Base-by-base conservation (phyloP, 2,329 filamentous ascomycete species). In the Aspergillus arachidicola region DNA sequence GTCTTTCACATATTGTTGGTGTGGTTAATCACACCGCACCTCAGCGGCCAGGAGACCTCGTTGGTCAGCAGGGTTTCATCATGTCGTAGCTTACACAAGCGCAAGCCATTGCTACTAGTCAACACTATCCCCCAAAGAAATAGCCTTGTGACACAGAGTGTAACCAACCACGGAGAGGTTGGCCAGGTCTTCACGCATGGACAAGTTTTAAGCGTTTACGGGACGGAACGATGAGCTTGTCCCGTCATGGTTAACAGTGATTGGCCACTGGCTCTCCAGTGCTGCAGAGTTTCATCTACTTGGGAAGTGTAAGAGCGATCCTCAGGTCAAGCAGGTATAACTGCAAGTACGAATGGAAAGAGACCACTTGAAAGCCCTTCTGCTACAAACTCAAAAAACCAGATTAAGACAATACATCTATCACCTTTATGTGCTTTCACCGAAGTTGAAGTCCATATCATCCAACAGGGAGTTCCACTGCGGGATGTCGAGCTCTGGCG, bases 401-500 rank as follows among this genome's bases (percentile, higher is more conserved):
- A 41, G 1, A 41, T n/a, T 4, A 9, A 10, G 19, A 1, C 6
- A 41, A 41, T 1, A 2, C 38, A n/a, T n/a, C 10, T 41, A n/a
- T n/a, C 16, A 10, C 9, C 3, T n/a, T 7, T 7, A 19, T n/a
- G 38, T n/a, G 38, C 38, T 10, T n/a, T 41, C 38, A n/a, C 3
- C 21, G 19, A 51, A 32, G 36, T 10, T 19, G n/a, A 26, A 38
- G 12, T 55, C 51, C 11, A 28, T 26, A 38, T 38, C 51, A 23
- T 55, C 32, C 34, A 55, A 38, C 51, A 55, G 14, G n/a, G 23
- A 23, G 21, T 55, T 38, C 51, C 51, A 55, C 51, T 55, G 51
- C 7, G 34, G 51, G 11, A 23, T 34, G 14, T 55, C 32, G 4
- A 55, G 32, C 1, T 26, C 21, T 6, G 34, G 34, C 1, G 51